Evolutionary conservation across 345 rosid genomes (phyloP).

Genomic region (Rhodomyrtus tomentosa): DNA sequence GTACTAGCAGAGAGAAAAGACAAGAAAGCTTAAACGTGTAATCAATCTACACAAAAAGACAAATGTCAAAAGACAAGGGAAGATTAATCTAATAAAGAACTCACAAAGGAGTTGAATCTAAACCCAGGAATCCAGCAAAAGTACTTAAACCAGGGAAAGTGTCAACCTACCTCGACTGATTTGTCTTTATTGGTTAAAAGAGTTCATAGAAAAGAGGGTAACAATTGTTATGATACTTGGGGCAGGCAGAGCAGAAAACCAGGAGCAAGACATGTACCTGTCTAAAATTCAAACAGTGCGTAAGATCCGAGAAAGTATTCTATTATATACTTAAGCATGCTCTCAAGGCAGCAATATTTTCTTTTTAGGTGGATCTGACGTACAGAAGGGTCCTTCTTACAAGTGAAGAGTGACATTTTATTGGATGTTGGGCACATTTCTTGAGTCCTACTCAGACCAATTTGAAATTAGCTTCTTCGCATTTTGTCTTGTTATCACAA

Average conservation of each 20-base stretch:
- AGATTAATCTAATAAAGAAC: not conserved
- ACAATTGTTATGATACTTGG: not conserved
- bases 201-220: not conserved
- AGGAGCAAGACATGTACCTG: not conserved
- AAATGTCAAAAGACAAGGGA: not conserved
- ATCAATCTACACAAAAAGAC: not conserved
- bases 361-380: not conserved
- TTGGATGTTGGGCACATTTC: not conserved
- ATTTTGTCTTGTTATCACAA: not conserved
- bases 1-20: not conserved
- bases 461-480: not conserved
- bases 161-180: not conserved
- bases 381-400: not conserved
- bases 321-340: not conserved
- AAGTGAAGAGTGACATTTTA: not conserved
- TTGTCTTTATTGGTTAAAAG: not conserved
- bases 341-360: not conserved
- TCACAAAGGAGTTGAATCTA: not conserved
- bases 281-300: not conserved
- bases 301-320: not conserved
- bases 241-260: constrained; percentile 1
- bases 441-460: not conserved
- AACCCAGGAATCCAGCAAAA: constrained; percentile 11
- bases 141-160: constrained; percentile 5
- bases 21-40: not conserved